phyloP scores from a whole-genome alignment of 768 basidiomycete genomes.

The Boletus rex-veris region DNA sequence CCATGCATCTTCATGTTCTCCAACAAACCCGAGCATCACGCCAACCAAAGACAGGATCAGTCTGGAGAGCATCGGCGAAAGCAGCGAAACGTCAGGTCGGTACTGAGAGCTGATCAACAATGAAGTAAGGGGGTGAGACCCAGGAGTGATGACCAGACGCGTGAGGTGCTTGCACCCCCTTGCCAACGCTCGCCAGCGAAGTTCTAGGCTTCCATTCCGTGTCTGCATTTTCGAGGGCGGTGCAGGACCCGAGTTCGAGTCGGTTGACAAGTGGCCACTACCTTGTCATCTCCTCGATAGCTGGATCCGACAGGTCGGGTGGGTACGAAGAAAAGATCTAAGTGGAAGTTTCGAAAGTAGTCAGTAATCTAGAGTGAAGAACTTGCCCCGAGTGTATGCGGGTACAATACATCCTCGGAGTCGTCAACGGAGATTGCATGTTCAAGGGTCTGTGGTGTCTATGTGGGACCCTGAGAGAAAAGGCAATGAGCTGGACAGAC shows the following conservation, averaged over 20 bases:
- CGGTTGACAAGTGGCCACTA: slow-evolving; percentile 47
- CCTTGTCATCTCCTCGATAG: slow-evolving; percentile 35
- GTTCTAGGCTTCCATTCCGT: slow-evolving; percentile 16
- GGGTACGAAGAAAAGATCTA: slow-evolving; percentile 37
- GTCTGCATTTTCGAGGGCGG: slow-evolving; percentile 24
- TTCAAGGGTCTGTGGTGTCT: slow-evolving; percentile 18
- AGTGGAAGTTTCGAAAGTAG: too few relatives aligned
- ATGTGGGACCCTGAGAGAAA: too few relatives aligned
- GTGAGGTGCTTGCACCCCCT: slow-evolving; percentile 15
- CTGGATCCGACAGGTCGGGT: slow-evolving; percentile 36
- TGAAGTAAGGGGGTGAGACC: slow-evolving; percentile 20
- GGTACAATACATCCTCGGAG: too few relatives aligned
- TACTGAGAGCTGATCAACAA: too few relatives aligned
- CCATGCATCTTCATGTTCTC: slow-evolving; percentile 34
- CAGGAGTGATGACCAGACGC: slow-evolving; percentile 14
- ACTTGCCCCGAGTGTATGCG: too few relatives aligned
- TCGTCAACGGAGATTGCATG: neutral
- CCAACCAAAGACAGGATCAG: slow-evolving; percentile 31
- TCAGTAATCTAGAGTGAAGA: too few relatives aligned
- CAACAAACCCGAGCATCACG: slow-evolving; percentile 31
- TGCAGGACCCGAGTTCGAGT: slow-evolving; percentile 39
- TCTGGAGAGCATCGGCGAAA: too few relatives aligned
- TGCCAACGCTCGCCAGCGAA: slow-evolving; percentile 17
- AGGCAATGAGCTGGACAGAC: too few relatives aligned
- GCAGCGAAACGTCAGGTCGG: too few relatives aligned